phyloP scores from a whole-genome alignment of 73 alveolate genomes.

The Urostyla sp. region DNA sequence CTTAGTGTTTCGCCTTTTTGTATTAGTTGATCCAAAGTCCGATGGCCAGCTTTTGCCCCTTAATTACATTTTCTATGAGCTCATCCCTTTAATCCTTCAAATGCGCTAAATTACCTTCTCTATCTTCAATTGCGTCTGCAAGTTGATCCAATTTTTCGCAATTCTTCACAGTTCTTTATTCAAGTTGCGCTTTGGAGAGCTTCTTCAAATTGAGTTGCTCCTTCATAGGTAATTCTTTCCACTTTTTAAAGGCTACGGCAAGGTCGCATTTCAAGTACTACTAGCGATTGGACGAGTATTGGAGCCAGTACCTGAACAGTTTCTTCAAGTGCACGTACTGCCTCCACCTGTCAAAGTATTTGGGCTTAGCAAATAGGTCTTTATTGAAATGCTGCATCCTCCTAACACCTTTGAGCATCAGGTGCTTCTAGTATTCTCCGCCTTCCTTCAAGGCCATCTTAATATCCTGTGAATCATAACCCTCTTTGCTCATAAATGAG shows the following conservation, averaged over 20 bases:
- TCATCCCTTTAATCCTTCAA: constrained; percentile 47
- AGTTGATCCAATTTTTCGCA: constrained; percentile 27
- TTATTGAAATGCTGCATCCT: constrained; percentile 57
- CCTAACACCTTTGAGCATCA: background rate
- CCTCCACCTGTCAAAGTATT: constrained; percentile 64
- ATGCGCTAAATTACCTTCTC: constrained; percentile 28
- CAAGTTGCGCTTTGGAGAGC: constrained; percentile 40
- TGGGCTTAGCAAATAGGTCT: constrained; percentile 38
- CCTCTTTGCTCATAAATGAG: constrained; percentile 27
- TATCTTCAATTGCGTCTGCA: constrained; percentile 42
- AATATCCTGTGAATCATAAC: constrained; percentile 41
- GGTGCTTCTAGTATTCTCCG: background rate
- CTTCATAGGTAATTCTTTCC: constrained; percentile 45
- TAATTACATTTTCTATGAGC: constrained; percentile 24
- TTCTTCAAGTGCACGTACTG: constrained; percentile 55
- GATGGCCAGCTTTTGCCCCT: constrained; percentile 53
- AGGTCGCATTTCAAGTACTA: constrained; percentile 46
- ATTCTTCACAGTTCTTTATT: constrained; percentile 23
- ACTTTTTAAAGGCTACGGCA: constrained; percentile 54
- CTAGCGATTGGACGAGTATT: constrained; percentile 14
- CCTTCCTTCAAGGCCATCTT: background rate
- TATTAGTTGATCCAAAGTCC: constrained; percentile 21
- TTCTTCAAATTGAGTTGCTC: constrained; percentile 1
- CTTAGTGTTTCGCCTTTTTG: constrained; percentile 34
- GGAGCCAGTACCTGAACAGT: constrained; percentile 46